These are phyloP conservation scores for Nothophoma quercina DNA, from an alignment of 2,329 filamentous ascomycete genomes.

Conservation along the genomic window DNA sequence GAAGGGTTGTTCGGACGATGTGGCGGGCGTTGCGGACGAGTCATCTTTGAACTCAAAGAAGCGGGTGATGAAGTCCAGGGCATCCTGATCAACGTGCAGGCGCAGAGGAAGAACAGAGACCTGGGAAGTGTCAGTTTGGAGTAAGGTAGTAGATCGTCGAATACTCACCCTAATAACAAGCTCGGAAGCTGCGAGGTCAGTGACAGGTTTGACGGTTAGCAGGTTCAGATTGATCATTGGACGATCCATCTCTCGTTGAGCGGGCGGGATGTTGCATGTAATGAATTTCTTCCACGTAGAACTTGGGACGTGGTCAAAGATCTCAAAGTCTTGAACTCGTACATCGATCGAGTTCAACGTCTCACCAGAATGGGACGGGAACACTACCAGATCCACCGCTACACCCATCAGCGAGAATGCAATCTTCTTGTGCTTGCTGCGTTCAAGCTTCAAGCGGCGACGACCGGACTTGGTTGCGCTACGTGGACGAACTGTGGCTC, in stretches of 20 bases:
- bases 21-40: constrained; percentile 58
- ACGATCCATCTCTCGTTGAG: constrained; percentile 83
- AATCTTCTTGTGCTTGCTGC: constrained; percentile 93
- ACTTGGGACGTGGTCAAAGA: constrained; percentile 92
- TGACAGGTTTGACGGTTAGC: constrained; percentile 84
- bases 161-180: constrained; percentile 78
- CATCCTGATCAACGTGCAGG: constrained; percentile 95
- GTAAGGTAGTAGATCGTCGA: constrained; percentile 51
- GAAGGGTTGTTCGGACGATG: constrained; percentile 77
- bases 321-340: constrained; percentile 80
- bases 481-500: constrained; percentile 51
- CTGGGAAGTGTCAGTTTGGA: constrained; percentile 28
- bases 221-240: constrained; percentile 92
- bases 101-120: constrained; percentile 81
- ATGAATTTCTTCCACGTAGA: constrained; percentile 99
- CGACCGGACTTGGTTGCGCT: constrained; percentile 50
- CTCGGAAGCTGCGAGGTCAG: constrained; percentile 85
- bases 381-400: constrained; percentile 80
- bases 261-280: constrained; percentile 87
- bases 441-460: constrained; percentile 73
- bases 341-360: constrained; percentile 89
- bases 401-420: constrained; percentile 91
- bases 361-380: constrained; percentile 77
- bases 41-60: constrained; percentile 99
- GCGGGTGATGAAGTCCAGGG: constrained; percentile 92